Evolutionary conservation across 2,329 filamentous ascomycete genomes (phyloP), one percentile per base, ranked within the genome.

Genomic region (Ophiobolus disseminans): DNA sequence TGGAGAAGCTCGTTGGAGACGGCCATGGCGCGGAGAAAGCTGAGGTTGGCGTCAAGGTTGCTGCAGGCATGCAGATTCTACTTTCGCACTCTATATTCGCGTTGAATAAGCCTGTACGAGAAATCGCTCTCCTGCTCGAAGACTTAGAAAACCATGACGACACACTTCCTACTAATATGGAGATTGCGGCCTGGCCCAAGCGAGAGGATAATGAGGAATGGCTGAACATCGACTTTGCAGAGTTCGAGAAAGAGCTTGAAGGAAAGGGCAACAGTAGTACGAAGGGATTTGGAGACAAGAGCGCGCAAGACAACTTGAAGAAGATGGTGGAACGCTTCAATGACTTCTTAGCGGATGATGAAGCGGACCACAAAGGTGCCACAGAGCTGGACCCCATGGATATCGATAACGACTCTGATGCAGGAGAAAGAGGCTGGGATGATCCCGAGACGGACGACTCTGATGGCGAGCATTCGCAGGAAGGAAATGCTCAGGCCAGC

Each of bases 251-350:
- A 21, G 91, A 97, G 68, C 76, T 99, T 2, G 77, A 79, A 45
- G 83, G 83, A 53, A 72, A 70, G 40, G 67, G 64, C 5, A 65
- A 63, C 9, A 57, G 32, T 3, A 48, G 22, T 22, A 51, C 53
- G 3, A 52, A 57, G 3, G 74, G 72, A 0, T 79, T 90, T 65
- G 88, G 87, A 1, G 86, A 91, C 66, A 76, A 82, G 4, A 79
- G 78, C 19, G 83, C 86, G 0, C 86, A 92, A 64, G 85, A 86
- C 4, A 88, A 96, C 67, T 78, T 99, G 17, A 86, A 88, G 44
- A 93, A 93, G 66, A 96, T 97, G 69, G 94, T 99, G 0, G 88
- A 89, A 37, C 85, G 91, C n/a, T 97, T 99, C 65, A 91, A 97
- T 66, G 80, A 88, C 10, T 97, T 99, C 62, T 74, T 99, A 36